Base-by-base conservation (phyloP, 129 eudicot species). In the Tagetes patula region DNA sequence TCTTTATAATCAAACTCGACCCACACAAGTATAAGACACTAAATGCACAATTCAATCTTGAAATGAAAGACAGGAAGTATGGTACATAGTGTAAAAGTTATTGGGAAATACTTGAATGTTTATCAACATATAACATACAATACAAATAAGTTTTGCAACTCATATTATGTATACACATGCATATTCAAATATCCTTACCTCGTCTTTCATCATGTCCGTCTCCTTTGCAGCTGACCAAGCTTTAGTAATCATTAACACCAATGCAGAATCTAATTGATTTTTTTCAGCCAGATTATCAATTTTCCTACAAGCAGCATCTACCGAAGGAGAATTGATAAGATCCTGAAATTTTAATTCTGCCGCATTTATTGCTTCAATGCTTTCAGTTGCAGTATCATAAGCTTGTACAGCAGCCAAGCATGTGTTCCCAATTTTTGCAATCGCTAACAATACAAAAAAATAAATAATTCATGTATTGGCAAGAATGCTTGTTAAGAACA, bases 161-260 rank as follows among this genome's bases (percentile, higher is more conserved):
- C 50, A 37, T 14, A 37, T 6, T 49, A 11, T 14, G 47, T 12
- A 75, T 41, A 50, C 27, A 20, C 27, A 20, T 20, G 27, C 27
- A 20, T 20, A 20, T 65, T 67, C 13, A 14, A 20, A 42, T 64
- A 38, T 37, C 0, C 48, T 39, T 82, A 90, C 98, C 91, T 94
- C 98, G 45, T 84, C 93, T 83, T 87, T 83, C 77, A 59, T 68
- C 91, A 90, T 82, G 85, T 81, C 43, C 4, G 97, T 64, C 64
- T 88, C 96, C 80, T 86, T 87, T 81, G 91, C 93, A 69, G 87
- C 85, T 62, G 98, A 83, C 96, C 97, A 94, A 70, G 98, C 98
- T 83, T 94, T 94, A 47, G 89, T 75, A 45, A 83, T 82, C 93
- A 83, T 81, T 60, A 86, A 82, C 30, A 78, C 96, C 48, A 88